Evolutionary conservation across 306 rosid species (phyloP), one percentile per base, ranked within the genome.

Genomic region (cucumber (Cucumis sativus)): DNA sequence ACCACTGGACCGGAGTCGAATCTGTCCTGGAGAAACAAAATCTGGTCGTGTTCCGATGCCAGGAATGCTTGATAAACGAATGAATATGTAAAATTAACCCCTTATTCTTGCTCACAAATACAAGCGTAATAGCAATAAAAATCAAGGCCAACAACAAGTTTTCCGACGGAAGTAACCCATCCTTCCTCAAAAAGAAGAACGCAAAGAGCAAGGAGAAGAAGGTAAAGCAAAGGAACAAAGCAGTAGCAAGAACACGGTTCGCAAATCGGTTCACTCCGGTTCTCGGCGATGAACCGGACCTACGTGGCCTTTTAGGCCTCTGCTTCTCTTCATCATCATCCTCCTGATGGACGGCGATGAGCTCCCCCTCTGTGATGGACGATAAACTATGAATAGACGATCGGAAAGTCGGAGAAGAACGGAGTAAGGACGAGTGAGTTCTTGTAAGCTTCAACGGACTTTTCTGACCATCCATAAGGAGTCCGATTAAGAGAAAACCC

Each of bases 381-480:
- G 91, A 86, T 75, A 94, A 92, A 78, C 95, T 92, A 57, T 92
- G 98, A 79, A 92, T 76, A 75, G 99, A 96, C 41, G 98, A 92
- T 82, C 99, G 96, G 80, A 95, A 86, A 68, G 97, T 91, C 16
- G 97, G 91, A 5, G 99, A 92, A 2, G 96, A 89, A 25, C 92
- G 92, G 21, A 92, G 98, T 10, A 96, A 90, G 9, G 97, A 92
- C 13, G 99, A 96, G 52, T 92, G 93, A 59, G 92, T 96, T 64
- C 99, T 79, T 21, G 97, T 87, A n/a, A 96, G 97, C 89, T 91
- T 92, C 61, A 88, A 74, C 76, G 84, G 93, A 66, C 93, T 87
- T 84, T 84, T 90, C 82, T 83, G 95, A 51, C 91, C 81, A 78
- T 96, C 97, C 97, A 92, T 78, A 67, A 30, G 59, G 18, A 35